phyloP scores from a whole-genome alignment of 1,284 basidiomycete genomes.

The Rhodotorula sp. region DNA sequence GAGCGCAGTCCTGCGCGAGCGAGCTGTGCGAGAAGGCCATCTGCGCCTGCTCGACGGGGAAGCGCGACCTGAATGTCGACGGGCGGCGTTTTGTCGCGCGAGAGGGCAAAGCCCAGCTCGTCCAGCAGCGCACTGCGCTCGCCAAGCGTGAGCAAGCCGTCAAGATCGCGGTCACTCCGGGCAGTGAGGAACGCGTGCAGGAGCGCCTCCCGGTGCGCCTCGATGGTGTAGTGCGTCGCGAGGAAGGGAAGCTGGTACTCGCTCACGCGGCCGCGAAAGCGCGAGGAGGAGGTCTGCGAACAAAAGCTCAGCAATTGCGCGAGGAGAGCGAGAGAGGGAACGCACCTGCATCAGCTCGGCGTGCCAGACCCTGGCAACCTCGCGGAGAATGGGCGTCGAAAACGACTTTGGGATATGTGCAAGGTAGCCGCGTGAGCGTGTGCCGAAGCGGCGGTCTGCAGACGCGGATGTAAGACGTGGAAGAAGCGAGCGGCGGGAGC shows the following conservation, averaged over 20 bases:
- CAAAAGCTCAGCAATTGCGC: neutral
- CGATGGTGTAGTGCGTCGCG: conserved; percentile 32
- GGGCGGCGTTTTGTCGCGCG: no score
- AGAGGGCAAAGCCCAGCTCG: conserved; percentile 6
- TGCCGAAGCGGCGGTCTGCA: conserved; percentile 36
- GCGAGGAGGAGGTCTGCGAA: conserved; percentile 15
- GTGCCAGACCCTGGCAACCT: conserved; percentile 21
- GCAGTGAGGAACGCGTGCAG: conserved; percentile 27
- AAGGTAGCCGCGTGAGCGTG: conserved; percentile 30
- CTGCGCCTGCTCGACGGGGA: neutral
- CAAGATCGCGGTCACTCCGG: conserved; percentile 15
- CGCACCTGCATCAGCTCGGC: conserved; percentile 31
- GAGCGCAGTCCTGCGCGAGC: neutral
- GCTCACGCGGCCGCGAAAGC: conserved; percentile 21
- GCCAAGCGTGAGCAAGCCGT: conserved; percentile 16
- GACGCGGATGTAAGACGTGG: neutral
- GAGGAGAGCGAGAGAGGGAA: no score
- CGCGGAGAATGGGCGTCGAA: conserved; percentile 28
- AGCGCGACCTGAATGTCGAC: neutral
- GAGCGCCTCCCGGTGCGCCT: conserved; percentile 34
- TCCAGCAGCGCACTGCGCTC: conserved; percentile 12
- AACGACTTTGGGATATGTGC: conserved; percentile 36
- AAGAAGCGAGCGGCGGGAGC: neutral
- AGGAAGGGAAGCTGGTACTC: conserved; percentile 27
- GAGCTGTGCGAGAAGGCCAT: neutral